phyloP scores from a whole-genome alignment of 352 stramenopile species.

The Phytophthora pistaciae region DNA sequence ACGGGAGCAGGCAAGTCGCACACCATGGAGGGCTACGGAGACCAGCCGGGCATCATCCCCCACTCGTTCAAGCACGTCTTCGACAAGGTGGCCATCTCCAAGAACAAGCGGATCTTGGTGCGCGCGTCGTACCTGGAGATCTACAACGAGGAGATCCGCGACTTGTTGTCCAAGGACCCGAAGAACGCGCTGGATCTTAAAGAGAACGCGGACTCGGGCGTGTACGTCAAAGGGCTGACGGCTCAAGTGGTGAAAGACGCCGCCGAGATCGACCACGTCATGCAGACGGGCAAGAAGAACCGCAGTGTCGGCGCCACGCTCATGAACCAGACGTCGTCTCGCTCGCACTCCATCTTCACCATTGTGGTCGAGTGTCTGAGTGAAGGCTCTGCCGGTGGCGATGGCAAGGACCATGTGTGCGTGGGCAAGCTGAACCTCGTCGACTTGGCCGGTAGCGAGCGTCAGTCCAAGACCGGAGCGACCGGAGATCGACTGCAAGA shows the following conservation, averaged over 20 bases:
- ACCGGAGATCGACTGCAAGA: constrained; percentile 79
- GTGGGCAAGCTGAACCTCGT: constrained; percentile 98
- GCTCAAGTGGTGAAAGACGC: constrained; percentile 89
- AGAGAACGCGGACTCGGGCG: constrained; percentile 91
- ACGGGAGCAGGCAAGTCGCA: constrained; percentile 91
- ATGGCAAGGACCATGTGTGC: constrained; percentile 93
- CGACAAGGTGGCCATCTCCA: constrained; percentile 87
- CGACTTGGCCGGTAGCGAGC: constrained; percentile 78
- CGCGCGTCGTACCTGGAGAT: constrained; percentile 97
- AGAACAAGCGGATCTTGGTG: constrained; percentile 97
- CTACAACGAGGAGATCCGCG: constrained; percentile 98
- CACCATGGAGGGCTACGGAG: constrained; percentile 87
- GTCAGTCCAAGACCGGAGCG: constrained; percentile 78
- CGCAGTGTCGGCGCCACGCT: constrained; percentile 94
- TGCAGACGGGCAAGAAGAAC: constrained; percentile 96
- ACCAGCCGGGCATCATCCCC: constrained; percentile 90
- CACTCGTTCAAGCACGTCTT: constrained; percentile 93
- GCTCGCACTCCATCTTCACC: constrained; percentile 98
- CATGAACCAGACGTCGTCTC: constrained; percentile 98
- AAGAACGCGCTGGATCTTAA: constrained; percentile 89
- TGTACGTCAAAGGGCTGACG: constrained; percentile 92
- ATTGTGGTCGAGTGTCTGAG: constrained; percentile 95
- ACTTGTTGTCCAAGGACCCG: constrained; percentile 93
- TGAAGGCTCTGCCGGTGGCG: constrained; percentile 52
- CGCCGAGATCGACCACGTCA: constrained; percentile 92